phyloP scores from a whole-genome alignment of 345 rosid species.

The Pistacia atlantica region DNA sequence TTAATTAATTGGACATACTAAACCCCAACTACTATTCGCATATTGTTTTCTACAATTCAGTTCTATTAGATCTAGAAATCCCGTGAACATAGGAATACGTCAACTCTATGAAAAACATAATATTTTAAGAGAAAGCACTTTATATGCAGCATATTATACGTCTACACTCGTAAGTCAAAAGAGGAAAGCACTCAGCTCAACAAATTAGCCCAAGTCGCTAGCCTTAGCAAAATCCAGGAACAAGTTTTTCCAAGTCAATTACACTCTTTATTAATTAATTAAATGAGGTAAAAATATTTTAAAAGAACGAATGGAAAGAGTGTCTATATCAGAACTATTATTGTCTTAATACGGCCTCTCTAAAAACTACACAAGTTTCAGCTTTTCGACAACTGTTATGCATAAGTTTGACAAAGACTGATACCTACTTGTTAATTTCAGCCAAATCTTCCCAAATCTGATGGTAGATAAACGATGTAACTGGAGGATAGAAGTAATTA shows the following conservation, averaged over 20 bases:
- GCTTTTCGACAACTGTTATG: slow-evolving; percentile 14
- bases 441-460: slow-evolving; percentile 4
- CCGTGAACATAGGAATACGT: background rate
- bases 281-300: background rate
- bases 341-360: slow-evolving; percentile 8
- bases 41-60: background rate
- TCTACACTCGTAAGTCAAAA: slow-evolving; percentile 19
- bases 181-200: slow-evolving; percentile 4
- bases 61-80: background rate
- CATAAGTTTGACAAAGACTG: slow-evolving; percentile 19
- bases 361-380: slow-evolving; percentile 3
- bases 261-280: background rate
- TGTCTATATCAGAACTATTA: background rate
- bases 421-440: slow-evolving; percentile 14
- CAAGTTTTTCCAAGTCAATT: slow-evolving; percentile 21
- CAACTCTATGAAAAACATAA: slow-evolving; percentile 11
- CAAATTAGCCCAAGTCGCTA: background rate
- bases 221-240: background rate
- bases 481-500: background rate
- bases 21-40: background rate
- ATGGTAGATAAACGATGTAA: background rate
- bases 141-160: background rate
- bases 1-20: background rate
- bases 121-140: background rate
- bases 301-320: background rate